Base-by-base conservation (phyloP, 352 stramenopile species). In the Phytophthora megakarya region DNA sequence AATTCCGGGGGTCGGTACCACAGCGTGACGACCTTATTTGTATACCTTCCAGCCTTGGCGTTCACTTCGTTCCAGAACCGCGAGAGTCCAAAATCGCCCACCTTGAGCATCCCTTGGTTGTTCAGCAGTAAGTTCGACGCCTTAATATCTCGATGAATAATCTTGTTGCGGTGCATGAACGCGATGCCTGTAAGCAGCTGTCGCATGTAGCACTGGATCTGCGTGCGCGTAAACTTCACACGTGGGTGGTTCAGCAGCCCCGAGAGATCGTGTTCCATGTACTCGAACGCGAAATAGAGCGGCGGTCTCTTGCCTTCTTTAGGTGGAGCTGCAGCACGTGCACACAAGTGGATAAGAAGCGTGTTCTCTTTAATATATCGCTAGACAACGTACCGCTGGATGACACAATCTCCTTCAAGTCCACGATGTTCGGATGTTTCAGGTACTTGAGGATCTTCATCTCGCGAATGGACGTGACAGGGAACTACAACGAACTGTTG, bases 381-480 rank as follows among this genome's bases (percentile, higher is more conserved):
- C 30, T 12, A 35, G 8, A 2, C 23, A 48, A 57, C 58, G 50
- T 72, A 91, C 83, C 80, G 53, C 66, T 90, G 3, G 86, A 91
- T 12, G 84, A 93, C 19, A 99, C 95, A 56, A 99, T 97, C 65
- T 99, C 96, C 54, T 98, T 92, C 53, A 99, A 83, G 30, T 89
- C 76, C n/a, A 99, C 72, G 44, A 99, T 88, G 73, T 98, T 98
- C 13, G 89, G 88, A 65, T 99, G 97, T 32, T 89, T 89, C 0
- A 99, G 76, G 33, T 92, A 85, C 73, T 98, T 98, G 4, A 99
- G 76, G 45, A 99, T 98, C 79, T 98, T 98, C 72, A 99, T 99
- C 70, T 99, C 97, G 13, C 97, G 89, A 53, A 99, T 96, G 12
- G 97, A 97, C 22, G 94, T 98, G 32, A 97, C 78, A 1, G 97